Percentiles rank a stretch among this genome's conserved stretches.
Evolutionary conservation across 345 rosid species (phyloP).

Genomic region (Anastatica hierochuntica): DNA sequence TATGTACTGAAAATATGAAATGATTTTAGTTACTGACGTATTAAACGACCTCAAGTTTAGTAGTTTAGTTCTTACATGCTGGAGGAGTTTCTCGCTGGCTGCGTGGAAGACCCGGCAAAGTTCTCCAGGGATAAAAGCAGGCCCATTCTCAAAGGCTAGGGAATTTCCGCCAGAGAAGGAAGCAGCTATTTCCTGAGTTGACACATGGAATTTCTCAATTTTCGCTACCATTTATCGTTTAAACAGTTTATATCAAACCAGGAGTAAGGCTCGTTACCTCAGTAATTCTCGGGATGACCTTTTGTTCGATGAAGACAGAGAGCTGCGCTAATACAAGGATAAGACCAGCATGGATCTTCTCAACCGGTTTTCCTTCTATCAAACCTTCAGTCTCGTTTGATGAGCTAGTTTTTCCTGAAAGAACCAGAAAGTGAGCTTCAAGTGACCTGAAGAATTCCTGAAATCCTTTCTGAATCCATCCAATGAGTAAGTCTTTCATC

Average conservation of each 20-base stretch:
- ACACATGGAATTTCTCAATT: not conserved
- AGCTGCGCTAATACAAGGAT: constrained; percentile 85
- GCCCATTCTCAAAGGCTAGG: constrained; percentile 52
- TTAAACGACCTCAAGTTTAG: not conserved
- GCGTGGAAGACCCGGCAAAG: constrained; percentile 68
- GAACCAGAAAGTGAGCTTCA: constrained; percentile 47
- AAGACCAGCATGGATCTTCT: constrained; percentile 57
- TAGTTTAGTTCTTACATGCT: constrained; percentile 48
- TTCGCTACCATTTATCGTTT: not conserved
- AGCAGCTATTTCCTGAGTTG: constrained; percentile 70
- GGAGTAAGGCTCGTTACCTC: constrained; percentile 51
- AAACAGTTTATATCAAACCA: not conserved
- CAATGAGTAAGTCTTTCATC: constrained; percentile 50
- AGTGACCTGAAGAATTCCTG: constrained; percentile 75
- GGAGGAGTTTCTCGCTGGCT: constrained; percentile 76
- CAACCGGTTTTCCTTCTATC: constrained; percentile 42
- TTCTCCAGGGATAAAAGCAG: constrained; percentile 87
- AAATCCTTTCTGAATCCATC: constrained; percentile 93
- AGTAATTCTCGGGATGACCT: constrained; percentile 70
- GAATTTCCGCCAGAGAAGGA: constrained; percentile 74
- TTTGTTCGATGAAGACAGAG: constrained; percentile 77
- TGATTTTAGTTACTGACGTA: constrained; percentile 10
- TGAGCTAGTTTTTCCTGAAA: constrained; percentile 66
- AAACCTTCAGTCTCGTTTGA: constrained; percentile 37
- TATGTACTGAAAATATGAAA: constrained; percentile 45